Base-by-base conservation (phyloP, 805 yeast genomes). In the Tetrapisispora phaffii region DNA sequence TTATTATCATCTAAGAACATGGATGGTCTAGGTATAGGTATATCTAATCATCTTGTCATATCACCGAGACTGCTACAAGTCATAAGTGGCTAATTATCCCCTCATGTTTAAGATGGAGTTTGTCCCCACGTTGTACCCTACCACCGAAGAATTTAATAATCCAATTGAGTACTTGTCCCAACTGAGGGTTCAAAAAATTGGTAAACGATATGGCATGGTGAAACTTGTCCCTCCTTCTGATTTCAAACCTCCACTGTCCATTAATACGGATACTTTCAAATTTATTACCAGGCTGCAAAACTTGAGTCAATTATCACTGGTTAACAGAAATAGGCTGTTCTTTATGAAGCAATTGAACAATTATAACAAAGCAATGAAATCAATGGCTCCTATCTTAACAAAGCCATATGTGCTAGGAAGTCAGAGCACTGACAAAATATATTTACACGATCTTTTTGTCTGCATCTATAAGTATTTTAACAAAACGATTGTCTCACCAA, bases 271-370 rank as follows among this genome's bases (percentile, higher is more conserved):
- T 7, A 58, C 57, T n/a, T 83, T 84, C 61, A 70, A 63, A 41
- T 84, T 85, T 56, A 80, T 76, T 49, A 82, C 87, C 8, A 62
- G 94, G 44, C 58, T 80, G n/a, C 93, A 84, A 58, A 74, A 71
- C 39, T 56, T 85, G 44, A 74, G 76, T 53, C 86, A 82, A 57
- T 64, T 85, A 55, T 79, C 81, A 22, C 58, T 85, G 16, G 59
- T 73, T 7, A 80, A 80, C 46, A 67, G 94, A 49, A 75, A 82
- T 29, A 67, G 89, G 39, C 66, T 72, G 47, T 77, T 78, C 52
- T 84, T 83, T 63, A 66, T 67, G 38, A 77, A 74, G 44, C 86
- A 81, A 50, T 62, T 83, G 47, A 73, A 75, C 47, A 74, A 85
- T 47, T 83, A 68, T 54, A 59, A 74, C 16, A 42, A 42, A 22